Evolutionary conservation across 306 rosid genomes (phyloP), one percentile per base, ranked within the genome.

Genomic region (Cucurbita ficifolia): DNA sequence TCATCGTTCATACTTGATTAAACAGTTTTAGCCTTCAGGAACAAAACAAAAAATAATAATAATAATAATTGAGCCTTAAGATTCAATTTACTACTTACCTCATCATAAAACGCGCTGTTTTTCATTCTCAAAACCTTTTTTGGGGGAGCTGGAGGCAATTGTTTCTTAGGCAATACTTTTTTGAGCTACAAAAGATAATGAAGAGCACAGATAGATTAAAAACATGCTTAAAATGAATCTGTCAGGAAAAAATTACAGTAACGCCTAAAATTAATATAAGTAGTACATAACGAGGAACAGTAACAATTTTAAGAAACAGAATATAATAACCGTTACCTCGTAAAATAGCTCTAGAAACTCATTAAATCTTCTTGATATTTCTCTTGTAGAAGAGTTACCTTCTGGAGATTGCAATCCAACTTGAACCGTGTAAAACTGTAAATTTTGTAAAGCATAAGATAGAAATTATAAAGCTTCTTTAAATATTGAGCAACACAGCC

Each of bases 361-460:
- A 4, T 62, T 90, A 83, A 83, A 94, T 89, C 98, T 87, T 79
- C 95, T 87, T 61, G 88, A 78, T 80, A 89, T 84, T 3, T 68
- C 78, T 67, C 96, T 83, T 0, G 83, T 82, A 39, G 87, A 78
- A 74, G 97, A 87, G 78, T 89, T 82, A 70, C 92, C 94, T 81
- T 88, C 83, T 10, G 95, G 98, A 2, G 98, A 90, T 84, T 88
- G 90, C 55, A 94, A 43, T 56, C 89, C 94, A 58, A 94, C 92
- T 89, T 86, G 90, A 85, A 94, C 89, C 89, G 84, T 87, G 79
- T 78, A 94, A 85, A 88, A 88, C 98, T 94, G 88, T 70, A 76
- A 18, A 58, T 11, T 50, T 58, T 76, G 48, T 80, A 80, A 76
- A 71, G 48, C 51, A 69, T 43, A 63, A 55, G 64, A 61, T 21